Base-by-base conservation (phyloP, 2,329 filamentous ascomycete species). In the Byssothecium circinans region DNA sequence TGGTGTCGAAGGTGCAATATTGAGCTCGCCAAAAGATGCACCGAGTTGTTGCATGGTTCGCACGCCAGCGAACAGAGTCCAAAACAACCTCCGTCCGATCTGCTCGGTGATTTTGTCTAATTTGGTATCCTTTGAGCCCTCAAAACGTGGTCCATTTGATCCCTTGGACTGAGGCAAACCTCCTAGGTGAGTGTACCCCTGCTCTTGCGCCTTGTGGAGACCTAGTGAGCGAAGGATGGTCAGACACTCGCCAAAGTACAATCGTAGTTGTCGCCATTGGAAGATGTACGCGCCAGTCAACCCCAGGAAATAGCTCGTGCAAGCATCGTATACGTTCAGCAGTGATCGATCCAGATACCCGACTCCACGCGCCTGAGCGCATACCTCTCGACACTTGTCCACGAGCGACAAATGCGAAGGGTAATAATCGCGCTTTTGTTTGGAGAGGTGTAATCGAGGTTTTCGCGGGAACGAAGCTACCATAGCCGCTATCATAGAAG, bases 1-100 rank as follows among this genome's bases (percentile, higher is more conserved):
- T 0, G 84, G 83, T 0, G 89, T 95, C 1, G 87, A 84, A 2
- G 89, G 89, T 8, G 87, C 83, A 41, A 95, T 84, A 29, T 87
- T 80, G 30, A 91, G 75, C 58, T 91, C 88, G 29, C 82, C 82
- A 52, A 87, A 85, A 0, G 82, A 82, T 14, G 83, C 82, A 27
- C 89, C 89, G 15, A 94, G 74, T 64, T 95, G 90, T 45, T 87
- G 82, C 68, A 95, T 83, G 0, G 89, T 88, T 81, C 85, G 80
- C 50, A 89, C 81, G 27, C 86, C 86, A 4, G 91, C 82, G 52
- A 94, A 84, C 57, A 91, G 79, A 18, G 88, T 86, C 85, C 91
- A 96, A 68, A 95, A 96, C 33, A 95, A 71, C 30, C 82, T 76
- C 33, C 78, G 75, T 4, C 78, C 79, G 50, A 84, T 85, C 53